These are phyloP conservation scores for Neoascochyta sp. DNA, from an alignment of 2,329 filamentous ascomycete genomes.

Conservation along the genomic window DNA sequence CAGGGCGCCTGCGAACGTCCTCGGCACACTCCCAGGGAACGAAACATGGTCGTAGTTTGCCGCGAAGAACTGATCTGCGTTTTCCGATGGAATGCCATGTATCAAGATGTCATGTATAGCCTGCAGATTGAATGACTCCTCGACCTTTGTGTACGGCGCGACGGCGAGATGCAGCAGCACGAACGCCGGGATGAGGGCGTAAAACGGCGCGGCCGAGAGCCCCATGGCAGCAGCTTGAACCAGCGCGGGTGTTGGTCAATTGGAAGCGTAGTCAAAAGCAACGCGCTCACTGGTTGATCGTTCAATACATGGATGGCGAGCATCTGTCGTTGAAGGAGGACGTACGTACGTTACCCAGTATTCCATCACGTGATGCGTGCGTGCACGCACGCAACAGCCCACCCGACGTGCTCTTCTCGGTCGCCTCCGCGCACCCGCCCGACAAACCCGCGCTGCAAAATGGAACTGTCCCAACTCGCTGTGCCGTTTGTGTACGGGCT, in stretches of 20 bases:
- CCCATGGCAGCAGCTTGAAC: no score
- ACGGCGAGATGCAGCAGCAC: slow-evolving; percentile 63
- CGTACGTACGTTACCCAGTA: no score
- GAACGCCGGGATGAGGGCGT: slow-evolving; percentile 28
- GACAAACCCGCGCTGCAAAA: no score
- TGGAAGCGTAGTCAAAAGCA: no score
- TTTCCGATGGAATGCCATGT: slow-evolving; percentile 67
- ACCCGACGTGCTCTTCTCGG: no score
- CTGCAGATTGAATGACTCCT: slow-evolving; percentile 97
- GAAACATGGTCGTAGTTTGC: slow-evolving; percentile 79
- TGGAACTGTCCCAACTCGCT: slow-evolving; percentile 51
- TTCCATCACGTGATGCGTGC: no score
- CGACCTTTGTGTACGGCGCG: slow-evolving; percentile 92
- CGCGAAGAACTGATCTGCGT: slow-evolving; percentile 54
- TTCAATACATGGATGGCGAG: no score
- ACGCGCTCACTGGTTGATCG: no score
- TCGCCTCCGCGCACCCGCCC: no score
- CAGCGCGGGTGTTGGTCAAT: no score
- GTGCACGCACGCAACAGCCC: no score
- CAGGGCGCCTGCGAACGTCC: slow-evolving; percentile 82
- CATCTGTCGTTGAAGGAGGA: no score
- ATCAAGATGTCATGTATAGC: slow-evolving; percentile 84
- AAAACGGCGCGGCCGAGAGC: slow-evolving; percentile 22
- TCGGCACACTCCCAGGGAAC: slow-evolving; percentile 87
- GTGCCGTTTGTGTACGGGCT: slow-evolving; percentile 65